Conservation (phyloP, 2,329 filamentous ascomycete species). For the Alternaria rosae region DNA sequence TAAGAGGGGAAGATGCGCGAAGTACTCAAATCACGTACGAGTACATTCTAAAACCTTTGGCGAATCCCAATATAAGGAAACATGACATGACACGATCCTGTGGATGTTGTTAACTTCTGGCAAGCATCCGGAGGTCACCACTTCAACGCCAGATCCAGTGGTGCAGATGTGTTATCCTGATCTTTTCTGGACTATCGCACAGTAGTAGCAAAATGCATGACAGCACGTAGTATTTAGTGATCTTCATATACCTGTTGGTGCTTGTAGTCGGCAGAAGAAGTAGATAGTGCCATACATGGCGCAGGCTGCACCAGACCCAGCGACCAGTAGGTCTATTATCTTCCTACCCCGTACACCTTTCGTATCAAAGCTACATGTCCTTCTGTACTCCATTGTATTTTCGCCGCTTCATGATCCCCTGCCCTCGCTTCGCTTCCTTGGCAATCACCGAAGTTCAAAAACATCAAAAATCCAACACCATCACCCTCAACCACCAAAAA, state of each 20-base stretch:
- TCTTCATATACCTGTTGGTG: background rate
- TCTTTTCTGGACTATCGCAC: fast-evolving
- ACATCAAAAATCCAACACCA: background rate
- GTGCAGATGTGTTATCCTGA: background rate
- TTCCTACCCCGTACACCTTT: background rate
- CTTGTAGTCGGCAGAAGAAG: background rate
- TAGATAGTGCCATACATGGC: background rate
- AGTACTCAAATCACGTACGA: background rate
- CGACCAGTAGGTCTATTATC: background rate
- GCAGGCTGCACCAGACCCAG: background rate
- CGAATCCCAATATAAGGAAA: background rate
- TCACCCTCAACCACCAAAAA: background rate
- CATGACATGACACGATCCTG: background rate
- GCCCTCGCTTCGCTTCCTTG: background rate
- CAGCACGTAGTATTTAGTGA: background rate
- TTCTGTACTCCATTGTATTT: background rate
- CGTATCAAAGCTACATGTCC: background rate
- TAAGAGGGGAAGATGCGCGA: background rate
- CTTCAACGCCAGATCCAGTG: background rate
- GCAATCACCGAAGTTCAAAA: background rate
- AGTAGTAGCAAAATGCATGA: background rate
- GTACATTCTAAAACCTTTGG: background rate
- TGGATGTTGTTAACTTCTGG: background rate
- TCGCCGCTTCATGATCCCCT: background rate
- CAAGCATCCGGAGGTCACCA: background rate